Evolutionary conservation across 768 basidiomycete species (phyloP), one percentile per base, ranked within the genome.

Genomic region (Brasilioporus rufonigricans): DNA sequence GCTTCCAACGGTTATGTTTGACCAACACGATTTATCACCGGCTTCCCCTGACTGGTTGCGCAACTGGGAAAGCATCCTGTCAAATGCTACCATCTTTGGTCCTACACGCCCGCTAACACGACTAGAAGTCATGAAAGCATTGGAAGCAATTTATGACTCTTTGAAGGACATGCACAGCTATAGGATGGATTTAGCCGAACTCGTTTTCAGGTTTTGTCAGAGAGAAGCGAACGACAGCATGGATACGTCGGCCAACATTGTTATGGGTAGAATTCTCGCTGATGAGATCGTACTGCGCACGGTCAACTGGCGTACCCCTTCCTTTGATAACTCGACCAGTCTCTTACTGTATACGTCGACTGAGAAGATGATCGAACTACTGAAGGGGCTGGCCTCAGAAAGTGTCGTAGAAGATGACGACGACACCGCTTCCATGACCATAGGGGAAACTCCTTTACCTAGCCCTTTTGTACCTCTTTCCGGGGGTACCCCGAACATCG

Each of bases 131-230:
- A 80, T 89, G 75, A 74, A 78, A 19, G 74, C 80, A 2, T 71
- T 91, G 32, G 75, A 82, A 51, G 67, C 65, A 11, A 82, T 84
- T 2, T 88, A 87, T 61, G 80, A 84, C 14, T 80, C 79, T 29
- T 77, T 91, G 36, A 83, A 78, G 63, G 89, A 91, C 58, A 86
- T 90, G 75, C 79, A 77, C 31, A 71, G 73, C 12, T 89, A 91
- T 66, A 77, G 89, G 38, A 75, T 76, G 49, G 72, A 75, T 14
- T 65, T 82, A 16, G 77, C 75, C n/a, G 76, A 81, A 48, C 68
- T 89, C 32, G 78, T 89, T 1, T 77, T 80, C 67, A 73, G 76
- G 41, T 79, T 81, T 58, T 80, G 79, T 68, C 68, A 70, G 56
- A 65, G 62, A 46, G 71, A 73, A 46, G 66, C 63, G 16, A 68